Evolutionary conservation across 306 rosid genomes (phyloP), one percentile per base, ranked within the genome.

Genomic region (Vigna hirtella): DNA sequence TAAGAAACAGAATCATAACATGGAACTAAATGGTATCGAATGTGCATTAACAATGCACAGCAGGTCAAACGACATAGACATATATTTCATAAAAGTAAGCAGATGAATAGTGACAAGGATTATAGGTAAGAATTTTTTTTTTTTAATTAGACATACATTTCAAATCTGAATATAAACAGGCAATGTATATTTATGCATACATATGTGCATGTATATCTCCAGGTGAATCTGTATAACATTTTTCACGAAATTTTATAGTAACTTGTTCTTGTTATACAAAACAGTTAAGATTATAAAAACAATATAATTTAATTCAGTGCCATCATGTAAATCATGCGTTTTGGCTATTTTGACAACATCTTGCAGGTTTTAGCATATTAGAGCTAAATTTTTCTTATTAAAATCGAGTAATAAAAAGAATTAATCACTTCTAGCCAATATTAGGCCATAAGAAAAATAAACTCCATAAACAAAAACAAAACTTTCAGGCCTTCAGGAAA

Each of bases 401-500:
- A 38, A 38, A 64, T 65, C 28, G 38, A 64, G 48, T 36, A 64
- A 64, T 38, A 15, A 40, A 65, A 38, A 16, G 12, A 63, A 34
- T 45, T 11, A 62, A 32, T 12, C 47, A 34, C 17, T 16, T 36
- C 16, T n/a, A 63, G 26, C 26, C 1, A 16, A 36, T 2, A 36
- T 63, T 7, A 63, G 43, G 48, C 48, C 36, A 36, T 64, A 65
- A n/a, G 32, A 65, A 65, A 43, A 65, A 40, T 38, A 38, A 38
- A 17, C 2, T 0, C 30, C 18, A 24, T 28, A 7, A 61, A 66
- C 70, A 78, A 52, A 10, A 58, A 71, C 40, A 55, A 51, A 72
- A 13, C 53, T 20, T 43, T 42, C 38, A 51, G 55, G 59, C 81
- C 30, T 75, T 74, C 15, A 24, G 68, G 43, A 71, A 77, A 15